A percentile compares a stretch with the other conserved stretches of the same genome.
These are phyloP conservation scores for Thyridium curvatum DNA, from an alignment of 2,329 filamentous ascomycete species.

Conservation along the genomic window DNA sequence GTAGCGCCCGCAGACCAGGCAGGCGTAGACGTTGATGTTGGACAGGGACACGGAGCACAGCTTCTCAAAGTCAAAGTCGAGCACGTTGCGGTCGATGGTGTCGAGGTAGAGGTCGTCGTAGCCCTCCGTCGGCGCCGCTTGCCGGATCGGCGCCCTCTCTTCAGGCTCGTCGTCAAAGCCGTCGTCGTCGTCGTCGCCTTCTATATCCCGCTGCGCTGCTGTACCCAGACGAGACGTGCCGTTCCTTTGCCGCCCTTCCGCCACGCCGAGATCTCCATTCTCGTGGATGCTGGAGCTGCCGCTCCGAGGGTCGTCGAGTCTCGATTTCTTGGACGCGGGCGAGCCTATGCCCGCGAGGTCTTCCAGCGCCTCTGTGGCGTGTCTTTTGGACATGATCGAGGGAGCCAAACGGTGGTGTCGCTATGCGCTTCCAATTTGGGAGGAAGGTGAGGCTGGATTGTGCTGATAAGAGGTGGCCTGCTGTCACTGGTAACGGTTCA, in stretches of 20 bases:
- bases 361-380: constrained; percentile 54
- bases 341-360: constrained; percentile 48
- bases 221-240: background rate
- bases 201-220: constrained; percentile 4
- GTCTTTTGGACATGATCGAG: constrained; percentile 38
- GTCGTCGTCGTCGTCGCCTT: constrained; percentile 30
- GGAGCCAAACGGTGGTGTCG: constrained; percentile 13
- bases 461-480: background rate
- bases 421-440: background rate
- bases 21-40: constrained; percentile 98
- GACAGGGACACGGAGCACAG: constrained; percentile 92
- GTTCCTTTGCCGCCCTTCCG: background rate
- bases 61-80: constrained; percentile 99
- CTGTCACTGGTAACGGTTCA: background rate
- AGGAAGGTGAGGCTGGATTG: background rate
- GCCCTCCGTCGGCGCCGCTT: constrained; percentile 74
- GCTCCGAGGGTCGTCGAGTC: constrained; percentile 34
- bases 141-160: constrained; percentile 50
- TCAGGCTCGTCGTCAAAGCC: constrained; percentile 34
- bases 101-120: constrained; percentile 97
- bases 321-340: constrained; percentile 53
- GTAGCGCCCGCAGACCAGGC: constrained; percentile 95
- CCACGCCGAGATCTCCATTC: constrained; percentile 3
- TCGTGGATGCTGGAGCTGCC: constrained; percentile 15
- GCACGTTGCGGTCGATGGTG: constrained; percentile 85